Conservation (phyloP, 306 rosid species). For the Glycine latifolia region DNA sequence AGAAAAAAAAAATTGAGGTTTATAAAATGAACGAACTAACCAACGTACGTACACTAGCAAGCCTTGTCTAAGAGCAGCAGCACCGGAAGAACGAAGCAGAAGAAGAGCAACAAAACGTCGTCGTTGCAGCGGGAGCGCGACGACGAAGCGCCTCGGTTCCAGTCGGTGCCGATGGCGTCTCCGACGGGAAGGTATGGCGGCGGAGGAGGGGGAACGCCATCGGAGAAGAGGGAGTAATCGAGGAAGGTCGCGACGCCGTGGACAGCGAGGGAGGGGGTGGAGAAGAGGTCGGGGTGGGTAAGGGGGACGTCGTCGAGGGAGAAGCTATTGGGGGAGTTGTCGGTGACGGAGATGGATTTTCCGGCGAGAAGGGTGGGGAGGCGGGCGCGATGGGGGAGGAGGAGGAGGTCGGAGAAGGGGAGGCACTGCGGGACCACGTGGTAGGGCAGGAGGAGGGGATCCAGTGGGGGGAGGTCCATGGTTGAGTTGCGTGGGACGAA, state of each 20-base stretch:
- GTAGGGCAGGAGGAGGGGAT: constrained; percentile 64
- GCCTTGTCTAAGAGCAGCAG: too few species aligned
- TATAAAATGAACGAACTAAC: too few species aligned
- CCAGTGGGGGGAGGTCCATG: background rate
- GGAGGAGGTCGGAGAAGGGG: constrained; percentile 68
- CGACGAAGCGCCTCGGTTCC: too few species aligned
- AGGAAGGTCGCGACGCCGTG: constrained; percentile 48
- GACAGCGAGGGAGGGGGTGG: constrained; percentile 55
- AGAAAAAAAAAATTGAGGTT: too few species aligned
- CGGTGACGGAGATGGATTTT: constrained; percentile 59
- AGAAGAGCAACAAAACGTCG: too few species aligned
- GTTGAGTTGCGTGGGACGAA: constrained; percentile 63
- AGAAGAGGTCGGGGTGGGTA: constrained; percentile 64
- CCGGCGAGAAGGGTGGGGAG: constrained; percentile 80
- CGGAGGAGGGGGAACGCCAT: too few species aligned
- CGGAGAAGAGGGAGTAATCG: too few species aligned
- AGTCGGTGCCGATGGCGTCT: too few species aligned
- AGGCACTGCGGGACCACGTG: constrained; percentile 83
- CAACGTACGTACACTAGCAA: too few species aligned
- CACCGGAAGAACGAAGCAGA: too few species aligned
- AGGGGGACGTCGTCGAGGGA: constrained; percentile 54
- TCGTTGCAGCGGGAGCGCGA: too few species aligned
- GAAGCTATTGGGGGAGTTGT: constrained; percentile 59
- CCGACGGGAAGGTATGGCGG: too few species aligned
- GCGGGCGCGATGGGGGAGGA: constrained; percentile 54